Evolutionary conservation across 2,329 filamentous ascomycete genomes (phyloP).

Genomic region (Clarireedia hainanense): DNA sequence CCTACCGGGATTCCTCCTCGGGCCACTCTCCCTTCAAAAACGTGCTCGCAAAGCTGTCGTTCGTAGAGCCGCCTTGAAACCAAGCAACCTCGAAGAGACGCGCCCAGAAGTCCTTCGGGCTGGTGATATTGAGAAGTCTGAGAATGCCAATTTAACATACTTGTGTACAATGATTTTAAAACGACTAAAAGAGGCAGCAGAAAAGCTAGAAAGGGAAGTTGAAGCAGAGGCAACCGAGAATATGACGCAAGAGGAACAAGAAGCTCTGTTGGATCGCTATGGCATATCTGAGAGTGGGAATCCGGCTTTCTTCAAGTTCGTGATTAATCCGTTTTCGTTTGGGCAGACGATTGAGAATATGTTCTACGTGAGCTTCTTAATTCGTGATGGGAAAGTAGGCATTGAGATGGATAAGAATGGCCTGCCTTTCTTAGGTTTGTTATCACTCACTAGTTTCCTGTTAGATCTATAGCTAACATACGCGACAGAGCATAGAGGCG

Average conservation of each 20-base stretch:
- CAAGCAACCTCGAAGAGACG: slow-evolving; percentile 60
- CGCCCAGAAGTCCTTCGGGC: slow-evolving; percentile 70
- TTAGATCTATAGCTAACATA: slow-evolving; percentile 18
- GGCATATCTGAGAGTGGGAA: slow-evolving; percentile 61
- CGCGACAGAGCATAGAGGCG: slow-evolving; percentile 8
- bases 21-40: slow-evolving; percentile 83
- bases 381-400: slow-evolving; percentile 73
- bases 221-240: slow-evolving; percentile 32
- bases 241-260: slow-evolving; percentile 37
- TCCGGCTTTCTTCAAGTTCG: slow-evolving; percentile 76
- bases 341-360: slow-evolving; percentile 94
- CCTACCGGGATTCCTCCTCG: slow-evolving; percentile 76
- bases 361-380: slow-evolving; percentile 92
- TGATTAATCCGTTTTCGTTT: slow-evolving; percentile 83
- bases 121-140: slow-evolving; percentile 64
- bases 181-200: slow-evolving; percentile 46
- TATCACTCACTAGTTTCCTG: not conserved
- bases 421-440: slow-evolving; percentile 74
- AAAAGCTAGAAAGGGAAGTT: slow-evolving; percentile 32
- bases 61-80: slow-evolving; percentile 58
- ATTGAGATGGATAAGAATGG: slow-evolving; percentile 66
- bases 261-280: slow-evolving; percentile 53
- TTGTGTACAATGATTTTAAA: slow-evolving; percentile 70
- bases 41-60: slow-evolving; percentile 64
- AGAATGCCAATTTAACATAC: slow-evolving; percentile 70